Base-by-base conservation (phyloP, 2,329 filamentous ascomycete species). In the Chaetomium globosum region DNA sequence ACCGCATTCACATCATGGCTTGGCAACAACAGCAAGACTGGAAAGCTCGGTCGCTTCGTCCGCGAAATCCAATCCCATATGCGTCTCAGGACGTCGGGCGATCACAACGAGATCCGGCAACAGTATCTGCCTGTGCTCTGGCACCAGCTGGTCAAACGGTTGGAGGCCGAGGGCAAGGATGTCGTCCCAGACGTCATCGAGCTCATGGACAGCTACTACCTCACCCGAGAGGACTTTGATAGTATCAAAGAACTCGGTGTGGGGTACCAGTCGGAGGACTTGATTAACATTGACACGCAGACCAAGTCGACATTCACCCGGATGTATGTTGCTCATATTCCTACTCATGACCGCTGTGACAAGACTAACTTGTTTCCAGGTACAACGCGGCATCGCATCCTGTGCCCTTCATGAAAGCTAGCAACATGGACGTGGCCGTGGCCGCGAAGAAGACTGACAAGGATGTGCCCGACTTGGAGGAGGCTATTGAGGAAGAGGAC, bases 51-150 rank as follows among this genome's bases (percentile, higher is more conserved):
- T 69, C 89, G 95, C 65, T 90, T 88, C 72, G 84, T 96, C 70
- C 96, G 96, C 73, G 95, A 99, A 73, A 92, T 99, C 6, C 95
- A 99, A 76, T 92, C 93, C 5, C 95, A 99, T 75, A 98, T 99
- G 93, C 90, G 95, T 9, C 85, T 99, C 65, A 89, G 89, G 70
- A 89, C 92, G 12, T 96, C 93, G 46, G 95, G 92, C 28, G 95
- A 99, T 74, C 87, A 94, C 61, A 90, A 97, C 74, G 95, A 99
- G 77, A 87, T 98, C 71, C 89, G 95, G 49, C 94, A 99, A 77
- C 91, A 97, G 74, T 99, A 99, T 72, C 79, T 99, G 70, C 95
- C 95, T 1, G 81, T 93, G 1, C 82, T 99, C 1, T 98, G 94
- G 92, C 85, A 90, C 54, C 87, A 89, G 73, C 83, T 94, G 26